These are phyloP conservation scores for Apophysomyces variabilis DNA, from an alignment of 371 early-diverging fungal genomes.

Conservation along the genomic window DNA sequence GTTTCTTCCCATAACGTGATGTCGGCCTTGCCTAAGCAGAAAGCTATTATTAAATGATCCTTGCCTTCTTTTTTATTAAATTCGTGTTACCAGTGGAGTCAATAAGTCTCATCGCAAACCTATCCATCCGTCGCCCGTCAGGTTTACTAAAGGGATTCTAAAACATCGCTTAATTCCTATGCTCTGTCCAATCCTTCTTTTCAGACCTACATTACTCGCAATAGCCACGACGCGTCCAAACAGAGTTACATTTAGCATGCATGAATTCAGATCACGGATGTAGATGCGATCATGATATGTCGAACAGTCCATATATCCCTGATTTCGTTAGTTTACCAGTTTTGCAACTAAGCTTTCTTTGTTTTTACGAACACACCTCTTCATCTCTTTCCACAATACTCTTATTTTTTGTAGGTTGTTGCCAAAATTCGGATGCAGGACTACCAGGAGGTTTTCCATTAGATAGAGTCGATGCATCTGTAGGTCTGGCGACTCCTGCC, in stretches of 20 bases:
- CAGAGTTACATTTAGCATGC: conserved; percentile 47
- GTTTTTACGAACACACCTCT: conserved; percentile 21
- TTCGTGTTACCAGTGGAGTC: conserved; percentile 36
- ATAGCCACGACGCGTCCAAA: conserved; percentile 40
- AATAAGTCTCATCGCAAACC: conserved; percentile 38
- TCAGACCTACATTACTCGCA: conserved; percentile 42
- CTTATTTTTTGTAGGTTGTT: conserved; percentile 15
- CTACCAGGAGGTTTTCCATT: not conserved
- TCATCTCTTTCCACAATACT: conserved; percentile 39
- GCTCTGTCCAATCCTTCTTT: not conserved
- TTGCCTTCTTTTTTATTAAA: not conserved
- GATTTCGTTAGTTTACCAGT: not conserved
- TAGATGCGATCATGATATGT: conserved; percentile 29
- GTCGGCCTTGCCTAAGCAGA: conserved; percentile 33
- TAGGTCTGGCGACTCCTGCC: conserved; percentile 30
- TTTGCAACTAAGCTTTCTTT: not conserved
- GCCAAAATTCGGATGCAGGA: conserved; percentile 1
- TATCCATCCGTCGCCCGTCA: conserved; percentile 30
- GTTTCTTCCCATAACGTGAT: conserved; percentile 48
- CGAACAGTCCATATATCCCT: conserved; percentile 49
- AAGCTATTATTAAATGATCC: conserved; percentile 5
- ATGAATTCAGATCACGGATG: conserved; percentile 32
- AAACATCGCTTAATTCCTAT: not conserved
- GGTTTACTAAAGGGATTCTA: conserved; percentile 37
- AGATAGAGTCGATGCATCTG: not conserved